Base-by-base conservation (phyloP, 257 asterid species). In the Orobanche coerulescens region DNA sequence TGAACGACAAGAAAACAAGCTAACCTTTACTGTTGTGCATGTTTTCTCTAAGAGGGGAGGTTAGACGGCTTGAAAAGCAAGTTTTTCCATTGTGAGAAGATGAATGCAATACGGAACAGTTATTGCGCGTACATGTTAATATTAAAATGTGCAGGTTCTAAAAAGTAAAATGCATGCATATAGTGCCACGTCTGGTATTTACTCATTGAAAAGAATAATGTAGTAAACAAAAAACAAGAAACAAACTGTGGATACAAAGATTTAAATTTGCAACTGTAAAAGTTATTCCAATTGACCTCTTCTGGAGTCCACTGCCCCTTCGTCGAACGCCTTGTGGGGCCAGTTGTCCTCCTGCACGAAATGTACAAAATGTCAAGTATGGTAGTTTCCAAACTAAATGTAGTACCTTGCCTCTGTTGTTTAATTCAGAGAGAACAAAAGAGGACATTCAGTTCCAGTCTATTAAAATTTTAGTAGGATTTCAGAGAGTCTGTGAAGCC, bases 271-370 rank as follows among this genome's bases (percentile, higher is more conserved):
- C 48, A 67, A 53, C 10, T 42, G 10, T 16, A 66, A 53, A 53
- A 48, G 58, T 33, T 36, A 20, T 30, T 61, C 19, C 46, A 40
- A 16, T 56, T 64, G 71, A 93, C 98, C 95, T 93, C 97, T 73
- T 89, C 97, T n/a, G 85, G 66, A 37, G 95, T 86, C 98, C 98
- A 93, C 62, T 93, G 98, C 18, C 98, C 98, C 78, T 90, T 93
- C 63, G 98, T 82, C 67, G 98, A 93, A 75, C 98, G 97, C 78
- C 98, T 83, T 19, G 97, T 88, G 40, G 98, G 98, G 34, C 98
- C 98, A 74, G 82, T 84, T 16, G 91, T 81, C 78, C 97, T 86
- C 84, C 98, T 93, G 76, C 67, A 51, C 24, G 58, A 63, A 26
- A 20, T 48, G 58, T 42, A 57, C 13, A 44, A 26, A 61, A 52